These are phyloP conservation scores for Aspergillus diversus DNA, from an alignment of 495 filamentous ascomycete genomes.

Conservation along the genomic window DNA sequence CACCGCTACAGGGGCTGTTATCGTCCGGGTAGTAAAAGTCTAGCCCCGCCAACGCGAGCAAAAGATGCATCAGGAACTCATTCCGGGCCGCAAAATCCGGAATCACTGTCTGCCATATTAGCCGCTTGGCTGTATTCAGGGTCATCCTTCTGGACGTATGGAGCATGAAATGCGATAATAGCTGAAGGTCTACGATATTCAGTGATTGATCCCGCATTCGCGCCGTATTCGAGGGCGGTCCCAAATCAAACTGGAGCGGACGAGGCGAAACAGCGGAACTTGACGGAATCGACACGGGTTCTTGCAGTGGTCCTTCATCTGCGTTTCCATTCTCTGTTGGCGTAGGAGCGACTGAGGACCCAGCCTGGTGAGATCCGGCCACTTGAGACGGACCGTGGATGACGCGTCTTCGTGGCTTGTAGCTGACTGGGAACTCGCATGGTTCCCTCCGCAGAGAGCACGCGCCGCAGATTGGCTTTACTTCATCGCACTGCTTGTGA, in stretches of 20 bases:
- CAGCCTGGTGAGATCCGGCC: too few species aligned
- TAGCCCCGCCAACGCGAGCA: conserved; percentile 6
- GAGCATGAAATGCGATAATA: conserved; percentile 3
- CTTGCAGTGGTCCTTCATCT: too few species aligned
- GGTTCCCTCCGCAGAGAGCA: conserved; percentile 4
- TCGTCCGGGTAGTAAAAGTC: neutral
- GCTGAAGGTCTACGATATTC: neutral
- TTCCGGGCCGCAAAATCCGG: neutral
- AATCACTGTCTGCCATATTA: conserved; percentile 1
- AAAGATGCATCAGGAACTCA: conserved; percentile 13
- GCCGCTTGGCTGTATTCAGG: neutral
- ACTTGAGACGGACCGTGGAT: too few species aligned
- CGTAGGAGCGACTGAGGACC: too few species aligned
- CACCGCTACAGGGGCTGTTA: too few species aligned
- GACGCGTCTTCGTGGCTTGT: neutral
- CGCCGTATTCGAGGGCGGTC: too few species aligned
- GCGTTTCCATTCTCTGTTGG: too few species aligned
- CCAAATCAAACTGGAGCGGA: too few species aligned
- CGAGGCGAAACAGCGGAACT: too few species aligned
- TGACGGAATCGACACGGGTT: too few species aligned
- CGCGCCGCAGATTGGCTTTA: conserved; percentile 11
- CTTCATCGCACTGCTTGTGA: conserved; percentile 10
- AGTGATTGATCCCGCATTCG: neutral
- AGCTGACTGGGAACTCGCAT: conserved; percentile 1
- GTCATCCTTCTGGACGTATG: neutral